A percentile compares a stretch with the other conserved stretches of the same genome.
Evolutionary conservation across 768 basidiomycete species (phyloP).

Genomic region (Pleurotus cornucopiae): DNA sequence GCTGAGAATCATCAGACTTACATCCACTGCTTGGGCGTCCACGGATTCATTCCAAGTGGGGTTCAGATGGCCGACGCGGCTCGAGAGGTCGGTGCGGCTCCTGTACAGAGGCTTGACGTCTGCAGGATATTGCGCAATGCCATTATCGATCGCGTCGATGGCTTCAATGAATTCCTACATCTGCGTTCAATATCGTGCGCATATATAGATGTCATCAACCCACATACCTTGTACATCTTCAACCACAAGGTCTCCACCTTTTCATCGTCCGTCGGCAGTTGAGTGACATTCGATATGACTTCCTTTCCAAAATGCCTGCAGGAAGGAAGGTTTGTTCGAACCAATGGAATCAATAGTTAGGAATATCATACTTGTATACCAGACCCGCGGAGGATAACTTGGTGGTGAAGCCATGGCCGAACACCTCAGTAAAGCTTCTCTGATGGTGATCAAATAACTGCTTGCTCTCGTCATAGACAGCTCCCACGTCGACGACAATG

Average conservation of each 20-base stretch:
- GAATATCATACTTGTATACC: conserved; percentile 75
- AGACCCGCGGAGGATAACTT: conserved; percentile 92
- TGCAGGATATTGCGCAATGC: conserved; percentile 74
- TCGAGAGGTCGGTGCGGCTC: conserved; percentile 77
- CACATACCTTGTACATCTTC: conserved; percentile 76
- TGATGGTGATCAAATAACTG: conserved; percentile 96
- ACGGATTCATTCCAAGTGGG: conserved; percentile 86
- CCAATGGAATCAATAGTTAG: no score
- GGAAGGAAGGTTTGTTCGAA: no score
- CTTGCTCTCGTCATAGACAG: conserved; percentile 75
- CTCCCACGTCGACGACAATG: conserved; percentile 96
- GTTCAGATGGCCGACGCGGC: conserved; percentile 81
- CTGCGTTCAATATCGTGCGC: neutral
- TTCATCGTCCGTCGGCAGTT: conserved; percentile 47
- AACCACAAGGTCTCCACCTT: conserved; percentile 78
- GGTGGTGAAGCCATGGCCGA: conserved; percentile 82
- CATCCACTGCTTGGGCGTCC: conserved; percentile 69
- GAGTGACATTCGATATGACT: conserved; percentile 64
- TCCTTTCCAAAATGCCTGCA: conserved; percentile 84
- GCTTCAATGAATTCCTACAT: conserved; percentile 87
- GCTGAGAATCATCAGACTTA: conserved; percentile 30
- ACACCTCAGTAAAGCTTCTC: conserved; percentile 84
- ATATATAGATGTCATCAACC: neutral
- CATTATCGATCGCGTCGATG: conserved; percentile 94
- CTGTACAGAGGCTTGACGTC: conserved; percentile 69